These are phyloP conservation scores for Naganishia antarctica DNA, from an alignment of 768 basidiomycete species.

Conservation along the genomic window DNA sequence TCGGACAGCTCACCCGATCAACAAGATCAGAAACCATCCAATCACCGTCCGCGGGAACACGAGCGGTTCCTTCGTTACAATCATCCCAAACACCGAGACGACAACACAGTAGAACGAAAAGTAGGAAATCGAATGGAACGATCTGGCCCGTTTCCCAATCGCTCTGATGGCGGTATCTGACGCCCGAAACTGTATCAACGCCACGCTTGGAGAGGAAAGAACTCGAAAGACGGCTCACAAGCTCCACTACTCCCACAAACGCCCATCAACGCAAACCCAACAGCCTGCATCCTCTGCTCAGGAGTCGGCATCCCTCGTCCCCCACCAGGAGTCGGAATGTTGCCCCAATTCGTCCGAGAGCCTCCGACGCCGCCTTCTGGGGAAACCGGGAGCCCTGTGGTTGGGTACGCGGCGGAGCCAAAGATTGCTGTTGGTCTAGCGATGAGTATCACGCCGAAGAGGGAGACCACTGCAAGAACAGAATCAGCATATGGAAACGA, in stretches of 20 bases:
- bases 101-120: conserved; percentile 61
- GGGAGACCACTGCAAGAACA: conserved; percentile 56
- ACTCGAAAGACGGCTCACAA: conserved; percentile 53
- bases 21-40: conserved; percentile 27
- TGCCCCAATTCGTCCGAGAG: conserved; percentile 19
- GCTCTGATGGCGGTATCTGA: conserved; percentile 58
- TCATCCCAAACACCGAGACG: conserved; percentile 44
- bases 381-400: conserved; percentile 22
- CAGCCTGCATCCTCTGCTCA: conserved; percentile 57
- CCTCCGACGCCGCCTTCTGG: conserved; percentile 21
- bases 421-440: conserved; percentile 74
- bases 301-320: conserved; percentile 32
- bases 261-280: conserved; percentile 65
- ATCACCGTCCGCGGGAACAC: conserved; percentile 37
- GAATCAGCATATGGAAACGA: conserved; percentile 38
- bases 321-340: conserved; percentile 11
- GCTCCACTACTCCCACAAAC: conserved; percentile 65
- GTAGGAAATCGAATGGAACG: conserved; percentile 66
- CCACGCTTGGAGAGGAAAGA: not conserved
- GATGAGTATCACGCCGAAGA: conserved; percentile 73
- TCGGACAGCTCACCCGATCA: conserved; percentile 25
- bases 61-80: conserved; percentile 34
- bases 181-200: not conserved
- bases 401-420: conserved; percentile 46
- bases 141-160: conserved; percentile 70